Evolutionary conservation across 768 basidiomycete species (phyloP), one percentile per base, ranked within the genome.

Genomic region (Pisolithus sp.): DNA sequence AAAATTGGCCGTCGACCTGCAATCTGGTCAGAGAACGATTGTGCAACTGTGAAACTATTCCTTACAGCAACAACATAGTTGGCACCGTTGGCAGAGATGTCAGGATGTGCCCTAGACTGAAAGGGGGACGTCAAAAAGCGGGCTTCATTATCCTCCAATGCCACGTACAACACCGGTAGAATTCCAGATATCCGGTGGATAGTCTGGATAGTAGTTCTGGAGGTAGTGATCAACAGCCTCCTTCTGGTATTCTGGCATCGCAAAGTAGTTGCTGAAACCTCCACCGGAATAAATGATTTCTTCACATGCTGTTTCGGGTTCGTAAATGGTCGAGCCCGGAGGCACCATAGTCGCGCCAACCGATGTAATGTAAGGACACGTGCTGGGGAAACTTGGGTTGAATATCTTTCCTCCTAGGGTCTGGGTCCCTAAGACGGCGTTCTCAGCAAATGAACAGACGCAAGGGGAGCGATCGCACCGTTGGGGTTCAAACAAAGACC

Each of bases 281-380:
- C 69, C 69, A 12, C 64, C 71, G 28, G 66, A 65, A 47, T 61
- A 63, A 24, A 62, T 67, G 2, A 54, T 54, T 31, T 63, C 54
- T 48, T 63, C 59, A 20, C 69, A 70, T 31, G 66, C 69, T 37
- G 48, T 54, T 51, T 70, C 70, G 17, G 62, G 63, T 0, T 65
- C 58, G 4, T 46, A 58, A n/a, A 66, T 66, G 10, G 64, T 68
- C 3, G 59, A 47, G 30, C 63, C 63, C 2, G 68, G 64, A 21
- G 70, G 69, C 18, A 76, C 59, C 60, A 73, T 73, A 2, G 79
- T 79, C 6, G 74, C 78, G 24, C 79, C 76, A 15, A 79, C 66
- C 4, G 71, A 34, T 15, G 34, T 34, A 28, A 78, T 59, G 51
- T 65, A 78, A 20, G 76, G 72, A 49, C 77, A 77, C 3, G 68